These are phyloP conservation scores for Parmales sp. DNA, from an alignment of 108 stramenopile species.

Conservation along the genomic window DNA sequence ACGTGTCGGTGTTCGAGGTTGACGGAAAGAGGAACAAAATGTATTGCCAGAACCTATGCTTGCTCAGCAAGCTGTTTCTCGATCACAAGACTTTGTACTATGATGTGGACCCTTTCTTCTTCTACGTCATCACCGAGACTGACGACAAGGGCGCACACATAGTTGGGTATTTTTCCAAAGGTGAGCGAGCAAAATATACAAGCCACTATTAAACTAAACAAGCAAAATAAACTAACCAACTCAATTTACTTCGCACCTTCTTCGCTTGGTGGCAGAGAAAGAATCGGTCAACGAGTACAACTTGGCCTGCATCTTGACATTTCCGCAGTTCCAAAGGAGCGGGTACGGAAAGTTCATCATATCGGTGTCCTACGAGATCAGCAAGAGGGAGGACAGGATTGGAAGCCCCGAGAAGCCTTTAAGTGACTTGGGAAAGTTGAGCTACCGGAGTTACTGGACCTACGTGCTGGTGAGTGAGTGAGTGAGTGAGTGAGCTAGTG, in stretches of 20 bases:
- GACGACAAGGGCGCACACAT: slow-evolving; percentile 80
- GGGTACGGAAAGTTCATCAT: slow-evolving; percentile 99
- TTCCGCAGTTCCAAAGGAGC: slow-evolving; percentile 94
- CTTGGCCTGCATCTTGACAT: slow-evolving; percentile 94
- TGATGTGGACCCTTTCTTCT: slow-evolving; percentile 95
- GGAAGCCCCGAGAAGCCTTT: slow-evolving; percentile 95
- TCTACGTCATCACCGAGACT: slow-evolving; percentile 93
- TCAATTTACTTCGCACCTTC: too few species aligned
- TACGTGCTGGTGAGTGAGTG: slow-evolving; percentile 59
- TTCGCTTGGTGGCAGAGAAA: slow-evolving; percentile 6
- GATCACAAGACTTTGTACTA: slow-evolving; percentile 99
- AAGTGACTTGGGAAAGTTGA: slow-evolving; percentile 84
- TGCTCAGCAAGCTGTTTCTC: slow-evolving; percentile 94
- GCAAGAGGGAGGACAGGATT: slow-evolving; percentile 78
- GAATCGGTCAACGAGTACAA: slow-evolving; percentile 84
- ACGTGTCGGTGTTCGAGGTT: slow-evolving; percentile 79
- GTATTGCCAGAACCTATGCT: slow-evolving; percentile 95
- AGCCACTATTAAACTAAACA: too few species aligned
- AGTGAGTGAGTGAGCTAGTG: too few species aligned
- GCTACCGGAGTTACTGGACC: slow-evolving; percentile 89
- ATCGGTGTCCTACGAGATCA: slow-evolving; percentile 80
- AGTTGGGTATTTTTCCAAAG: slow-evolving; percentile 95
- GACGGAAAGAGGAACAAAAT: slow-evolving; percentile 80
- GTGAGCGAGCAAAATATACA: slow-evolving; percentile 22
- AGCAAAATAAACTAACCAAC: too few species aligned